A percentile compares a stretch with the other conserved stretches of the same genome.
Conservation (phyloP, 1,284 basidiomycete species). For the Mrakiaceae sp. region DNA sequence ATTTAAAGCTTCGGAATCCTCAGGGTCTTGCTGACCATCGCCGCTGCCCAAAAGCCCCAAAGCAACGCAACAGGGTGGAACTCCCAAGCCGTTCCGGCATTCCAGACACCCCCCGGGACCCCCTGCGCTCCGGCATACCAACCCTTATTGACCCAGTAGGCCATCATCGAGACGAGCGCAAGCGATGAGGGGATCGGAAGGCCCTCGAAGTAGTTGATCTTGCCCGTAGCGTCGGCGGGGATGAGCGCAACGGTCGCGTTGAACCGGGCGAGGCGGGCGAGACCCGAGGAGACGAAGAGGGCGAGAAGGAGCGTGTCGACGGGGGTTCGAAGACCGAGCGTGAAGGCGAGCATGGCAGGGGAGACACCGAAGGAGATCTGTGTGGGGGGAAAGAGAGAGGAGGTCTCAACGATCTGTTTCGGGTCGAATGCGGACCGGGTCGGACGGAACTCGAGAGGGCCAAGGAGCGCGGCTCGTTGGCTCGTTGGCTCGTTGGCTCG, state of each 20-base stretch:
- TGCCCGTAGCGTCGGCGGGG: slow-evolving; percentile 77
- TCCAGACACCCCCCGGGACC: slow-evolving; percentile 73
- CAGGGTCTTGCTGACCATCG: slow-evolving; percentile 92
- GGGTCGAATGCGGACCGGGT: too few species aligned
- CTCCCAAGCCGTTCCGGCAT: slow-evolving; percentile 59
- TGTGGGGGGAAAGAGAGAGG: slow-evolving; percentile 1
- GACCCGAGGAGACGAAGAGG: slow-evolving; percentile 86
- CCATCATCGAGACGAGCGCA: slow-evolving; percentile 64
- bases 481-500: too few species aligned
- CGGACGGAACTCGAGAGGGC: too few species aligned
- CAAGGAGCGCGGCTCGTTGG: background rate
- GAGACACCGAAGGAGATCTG: slow-evolving; percentile 96
- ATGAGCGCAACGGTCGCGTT: slow-evolving; percentile 94
- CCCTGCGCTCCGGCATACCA: slow-evolving; percentile 58
- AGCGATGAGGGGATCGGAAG: slow-evolving; percentile 91
- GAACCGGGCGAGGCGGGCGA: slow-evolving; percentile 92
- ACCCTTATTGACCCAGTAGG: slow-evolving; percentile 70
- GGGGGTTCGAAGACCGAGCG: slow-evolving; percentile 76
- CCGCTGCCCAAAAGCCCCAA: slow-evolving; percentile 73
- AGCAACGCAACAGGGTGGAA: slow-evolving; percentile 62
- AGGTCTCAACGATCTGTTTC: background rate
- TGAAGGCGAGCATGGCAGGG: slow-evolving; percentile 83
- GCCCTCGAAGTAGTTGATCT: slow-evolving; percentile 92
- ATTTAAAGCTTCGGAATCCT: slow-evolving; percentile 46
- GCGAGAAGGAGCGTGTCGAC: slow-evolving; percentile 81